A percentile compares a stretch with the other conserved stretches of the same genome.
Conservation (phyloP, 208 protist genomes). For the Wallacemonas sp. region DNA sequence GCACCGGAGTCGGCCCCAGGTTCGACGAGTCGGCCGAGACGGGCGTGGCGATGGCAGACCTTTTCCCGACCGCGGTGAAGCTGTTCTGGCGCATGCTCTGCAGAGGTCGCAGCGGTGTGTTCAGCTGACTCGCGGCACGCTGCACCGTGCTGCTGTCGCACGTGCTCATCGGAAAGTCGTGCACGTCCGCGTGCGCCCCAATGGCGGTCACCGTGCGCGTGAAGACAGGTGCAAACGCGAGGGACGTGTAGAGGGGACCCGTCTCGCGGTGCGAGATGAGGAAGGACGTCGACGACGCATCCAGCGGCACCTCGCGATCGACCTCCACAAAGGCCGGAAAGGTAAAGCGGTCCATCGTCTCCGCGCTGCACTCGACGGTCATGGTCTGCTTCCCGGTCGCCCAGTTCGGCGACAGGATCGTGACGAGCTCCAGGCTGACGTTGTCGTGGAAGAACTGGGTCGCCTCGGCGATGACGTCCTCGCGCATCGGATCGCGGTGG, state of each 20-base stretch:
- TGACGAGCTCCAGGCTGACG: constrained; percentile 64
- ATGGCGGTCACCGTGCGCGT: constrained; percentile 32
- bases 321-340: constrained; percentile 69
- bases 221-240: constrained; percentile 75
- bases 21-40: too few species aligned
- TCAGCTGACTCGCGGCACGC: constrained; percentile 10
- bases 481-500: constrained; percentile 47
- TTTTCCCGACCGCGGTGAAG: neutral
- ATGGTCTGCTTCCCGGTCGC: constrained; percentile 63
- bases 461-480: constrained; percentile 49
- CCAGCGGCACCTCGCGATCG: constrained; percentile 71
- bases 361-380: constrained; percentile 42
- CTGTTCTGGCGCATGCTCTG: constrained; percentile 13
- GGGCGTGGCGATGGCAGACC: too few species aligned
- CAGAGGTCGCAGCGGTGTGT: constrained; percentile 12
- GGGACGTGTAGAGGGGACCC: constrained; percentile 72
- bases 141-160: constrained; percentile 23
- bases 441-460: constrained; percentile 66
- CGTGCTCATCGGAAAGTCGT: constrained; percentile 48
- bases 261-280: constrained; percentile 69
- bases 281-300: constrained; percentile 55
- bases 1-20: too few species aligned
- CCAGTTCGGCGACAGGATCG: constrained; percentile 57
- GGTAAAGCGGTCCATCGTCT: constrained; percentile 12
- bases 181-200: constrained; percentile 42